phyloP scores from a whole-genome alignment of 352 stramenopile genomes.

The Globisporangium canariense region DNA sequence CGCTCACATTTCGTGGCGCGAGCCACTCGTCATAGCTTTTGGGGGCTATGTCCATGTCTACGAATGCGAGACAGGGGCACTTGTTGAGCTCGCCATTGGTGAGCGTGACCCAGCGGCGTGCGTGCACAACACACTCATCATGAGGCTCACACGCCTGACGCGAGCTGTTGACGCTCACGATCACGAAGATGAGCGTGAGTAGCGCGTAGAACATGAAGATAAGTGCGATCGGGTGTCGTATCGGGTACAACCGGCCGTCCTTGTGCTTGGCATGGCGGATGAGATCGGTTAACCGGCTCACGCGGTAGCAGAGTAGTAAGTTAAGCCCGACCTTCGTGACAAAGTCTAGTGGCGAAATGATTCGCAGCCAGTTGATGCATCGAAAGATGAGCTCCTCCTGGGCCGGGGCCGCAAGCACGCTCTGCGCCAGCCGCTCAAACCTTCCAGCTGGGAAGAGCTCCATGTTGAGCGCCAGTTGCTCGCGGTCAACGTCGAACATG shows the following conservation, averaged over 20 bases:
- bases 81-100: constrained; percentile 12
- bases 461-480: constrained; percentile 30
- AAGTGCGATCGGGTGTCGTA: constrained; percentile 12
- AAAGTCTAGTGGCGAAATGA: constrained; percentile 19
- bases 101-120: constrained; percentile 11
- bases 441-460: constrained; percentile 24
- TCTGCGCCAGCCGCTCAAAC: constrained; percentile 28
- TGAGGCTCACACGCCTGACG: constrained; percentile 9
- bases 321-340: constrained; percentile 18
- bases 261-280: constrained; percentile 11
- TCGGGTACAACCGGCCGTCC: constrained; percentile 10
- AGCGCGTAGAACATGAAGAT: constrained; percentile 12
- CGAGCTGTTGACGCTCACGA: constrained; percentile 17
- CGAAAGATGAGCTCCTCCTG: constrained; percentile 18
- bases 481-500: constrained; percentile 29
- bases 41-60: constrained; percentile 8
- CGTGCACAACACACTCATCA: constrained; percentile 11
- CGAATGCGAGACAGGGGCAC: constrained; percentile 13
- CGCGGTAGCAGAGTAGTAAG: constrained; percentile 14
- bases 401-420: constrained; percentile 22
- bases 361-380: constrained; percentile 18
- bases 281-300: constrained; percentile 13
- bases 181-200: constrained; percentile 10
- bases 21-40: constrained; percentile 28
- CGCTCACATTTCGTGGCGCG: constrained; percentile 23